Conservation (phyloP, 805 yeast genomes). For the Wickerhamomyces bisporus region DNA sequence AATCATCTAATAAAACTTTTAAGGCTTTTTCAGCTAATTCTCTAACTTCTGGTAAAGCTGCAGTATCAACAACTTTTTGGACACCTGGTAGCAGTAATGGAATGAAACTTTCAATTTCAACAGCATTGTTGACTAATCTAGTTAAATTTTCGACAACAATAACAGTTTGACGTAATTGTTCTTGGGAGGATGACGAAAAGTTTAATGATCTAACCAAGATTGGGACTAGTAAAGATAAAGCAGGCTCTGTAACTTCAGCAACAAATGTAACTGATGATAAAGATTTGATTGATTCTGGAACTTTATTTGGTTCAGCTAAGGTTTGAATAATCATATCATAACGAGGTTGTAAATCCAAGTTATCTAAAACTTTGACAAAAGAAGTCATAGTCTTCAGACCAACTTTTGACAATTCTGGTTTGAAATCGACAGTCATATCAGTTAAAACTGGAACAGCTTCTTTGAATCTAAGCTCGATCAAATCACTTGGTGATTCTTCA, state of each 20-base stretch:
- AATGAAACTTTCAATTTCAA: conserved; percentile 83
- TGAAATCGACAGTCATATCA: conserved; percentile 89
- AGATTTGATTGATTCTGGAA: conserved; percentile 83
- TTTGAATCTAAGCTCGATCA: conserved; percentile 75
- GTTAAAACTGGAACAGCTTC: conserved; percentile 79
- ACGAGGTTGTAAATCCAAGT: conserved; percentile 86
- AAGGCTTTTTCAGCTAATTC: conserved; percentile 86
- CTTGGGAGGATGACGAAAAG: conserved; percentile 82
- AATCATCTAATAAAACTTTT: conserved; percentile 76
- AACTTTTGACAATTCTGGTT: conserved; percentile 88
- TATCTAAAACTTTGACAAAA: conserved; percentile 81
- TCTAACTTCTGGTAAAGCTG: conserved; percentile 95
- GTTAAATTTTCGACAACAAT: conserved; percentile 94
- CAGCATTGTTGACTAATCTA: conserved; percentile 86
- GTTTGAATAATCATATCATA: conserved; percentile 81
- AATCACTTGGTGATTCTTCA: conserved; percentile 78
- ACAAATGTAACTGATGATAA: conserved; percentile 93
- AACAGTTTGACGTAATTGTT: conserved; percentile 93
- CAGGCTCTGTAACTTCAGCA: conserved; percentile 97
- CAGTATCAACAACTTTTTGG: conserved; percentile 79
- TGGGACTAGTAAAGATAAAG: conserved; percentile 84
- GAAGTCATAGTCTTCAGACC: conserved; percentile 67
- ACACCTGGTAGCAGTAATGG: conserved; percentile 91
- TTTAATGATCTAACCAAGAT: conserved; percentile 85
- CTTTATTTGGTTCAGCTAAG: conserved; percentile 83